A percentile compares a stretch with the other conserved stretches of the same genome.
These are phyloP conservation scores for Phoenix dactylifera DNA, from an alignment of 176 grass and related monocot species.

Conservation along the genomic window DNA sequence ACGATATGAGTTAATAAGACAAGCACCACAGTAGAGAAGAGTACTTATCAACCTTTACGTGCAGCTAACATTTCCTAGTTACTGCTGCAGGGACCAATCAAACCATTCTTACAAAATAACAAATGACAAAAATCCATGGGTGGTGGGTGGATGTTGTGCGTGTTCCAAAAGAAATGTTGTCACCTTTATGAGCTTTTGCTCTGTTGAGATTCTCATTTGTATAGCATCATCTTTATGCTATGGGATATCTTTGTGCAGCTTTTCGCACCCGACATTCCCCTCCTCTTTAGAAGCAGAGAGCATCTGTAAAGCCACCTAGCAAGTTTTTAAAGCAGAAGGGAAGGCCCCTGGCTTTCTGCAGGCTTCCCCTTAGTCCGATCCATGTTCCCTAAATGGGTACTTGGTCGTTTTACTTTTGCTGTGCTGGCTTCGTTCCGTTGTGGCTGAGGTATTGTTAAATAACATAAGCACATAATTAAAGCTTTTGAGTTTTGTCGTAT, in stretches of 20 bases:
- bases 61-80: too few species aligned
- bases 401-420: constrained; percentile 1
- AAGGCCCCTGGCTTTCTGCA: constrained; percentile 14
- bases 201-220: constrained; percentile 4
- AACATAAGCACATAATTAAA: not conserved
- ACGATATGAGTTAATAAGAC: too few species aligned
- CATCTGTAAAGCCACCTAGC: constrained; percentile 6
- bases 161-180: not conserved
- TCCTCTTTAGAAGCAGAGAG: constrained; percentile 9
- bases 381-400: not conserved
- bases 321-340: not conserved
- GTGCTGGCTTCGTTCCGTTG: not conserved
- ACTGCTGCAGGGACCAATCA: too few species aligned
- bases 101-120: too few species aligned
- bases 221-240: not conserved
- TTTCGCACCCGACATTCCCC: constrained; percentile 4
- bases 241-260: constrained; percentile 12
- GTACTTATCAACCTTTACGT: too few species aligned
- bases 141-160: constrained; percentile 4
- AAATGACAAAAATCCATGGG: constrained; percentile 3
- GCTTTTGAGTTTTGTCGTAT: too few species aligned
- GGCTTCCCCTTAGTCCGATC: not conserved
- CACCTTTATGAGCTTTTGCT: constrained; percentile 12
- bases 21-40: too few species aligned
- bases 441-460: too few species aligned